A percentile compares a stretch with the other conserved stretches of the same genome.
Evolutionary conservation across 2,329 filamentous ascomycete species (phyloP).

Genomic region (Pseudogymnoascus sp.): DNA sequence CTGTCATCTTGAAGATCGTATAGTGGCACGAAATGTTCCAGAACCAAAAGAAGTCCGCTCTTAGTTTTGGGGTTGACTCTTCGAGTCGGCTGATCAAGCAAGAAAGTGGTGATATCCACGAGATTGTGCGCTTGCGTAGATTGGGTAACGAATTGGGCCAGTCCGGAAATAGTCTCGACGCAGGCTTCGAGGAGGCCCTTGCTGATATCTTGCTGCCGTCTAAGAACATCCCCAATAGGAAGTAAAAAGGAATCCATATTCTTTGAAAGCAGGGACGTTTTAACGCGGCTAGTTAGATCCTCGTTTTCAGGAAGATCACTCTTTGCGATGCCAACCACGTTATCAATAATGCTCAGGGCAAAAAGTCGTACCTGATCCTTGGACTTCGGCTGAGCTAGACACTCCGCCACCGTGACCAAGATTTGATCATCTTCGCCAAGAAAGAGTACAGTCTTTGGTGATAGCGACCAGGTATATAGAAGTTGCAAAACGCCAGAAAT

Average conservation of each 20-base stretch:
- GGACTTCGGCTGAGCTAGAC: constrained; percentile 62
- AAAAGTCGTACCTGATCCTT: constrained; percentile 85
- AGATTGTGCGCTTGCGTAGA: constrained; percentile 67
- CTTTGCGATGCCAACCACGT: constrained; percentile 55
- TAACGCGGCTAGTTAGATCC: constrained; percentile 39
- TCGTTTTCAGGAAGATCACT: constrained; percentile 47
- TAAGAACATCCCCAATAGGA: constrained; percentile 62
- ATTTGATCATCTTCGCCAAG: constrained; percentile 54
- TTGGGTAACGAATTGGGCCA: constrained; percentile 63
- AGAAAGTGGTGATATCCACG: constrained; percentile 70
- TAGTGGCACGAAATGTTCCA: constrained; percentile 72
- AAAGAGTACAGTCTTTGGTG: constrained; percentile 59
- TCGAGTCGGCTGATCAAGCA: constrained; percentile 78
- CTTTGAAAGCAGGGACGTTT: constrained; percentile 47
- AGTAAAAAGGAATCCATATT: constrained; percentile 55
- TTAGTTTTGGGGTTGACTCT: constrained; percentile 79
- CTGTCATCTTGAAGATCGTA: constrained; percentile 49
- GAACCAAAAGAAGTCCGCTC: constrained; percentile 67
- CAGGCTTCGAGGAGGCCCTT: constrained; percentile 73
- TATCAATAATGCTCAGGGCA: constrained; percentile 67
- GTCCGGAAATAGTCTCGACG: constrained; percentile 69
- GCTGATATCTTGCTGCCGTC: constrained; percentile 47
- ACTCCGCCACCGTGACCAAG: constrained; percentile 63
- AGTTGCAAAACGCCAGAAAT: constrained; percentile 76
- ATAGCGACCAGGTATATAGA: constrained; percentile 71